A percentile compares a stretch with the other conserved stretches of the same genome.
These are phyloP conservation scores for Artemisia tridentata DNA, from an alignment of 129 eudicot species.

Conservation along the genomic window DNA sequence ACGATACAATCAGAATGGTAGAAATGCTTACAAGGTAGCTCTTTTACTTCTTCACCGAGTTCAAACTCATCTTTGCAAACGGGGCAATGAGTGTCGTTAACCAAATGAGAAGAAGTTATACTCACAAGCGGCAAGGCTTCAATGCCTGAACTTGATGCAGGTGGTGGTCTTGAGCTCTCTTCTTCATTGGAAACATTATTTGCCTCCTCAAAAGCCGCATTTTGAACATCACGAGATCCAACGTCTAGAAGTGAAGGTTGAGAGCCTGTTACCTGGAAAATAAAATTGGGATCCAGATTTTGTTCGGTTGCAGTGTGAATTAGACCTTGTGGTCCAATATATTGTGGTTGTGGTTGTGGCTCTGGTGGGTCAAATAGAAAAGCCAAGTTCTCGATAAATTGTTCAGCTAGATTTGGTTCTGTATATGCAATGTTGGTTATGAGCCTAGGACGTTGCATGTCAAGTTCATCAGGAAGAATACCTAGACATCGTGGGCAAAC, in stretches of 20 bases:
- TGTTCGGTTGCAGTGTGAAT: slow-evolving; percentile 26
- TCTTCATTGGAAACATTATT: slow-evolving; percentile 24
- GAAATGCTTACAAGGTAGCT: slow-evolving; percentile 72
- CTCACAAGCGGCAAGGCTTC: slow-evolving; percentile 45
- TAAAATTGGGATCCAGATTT: slow-evolving; percentile 30
- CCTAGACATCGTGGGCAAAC: slow-evolving; percentile 64
- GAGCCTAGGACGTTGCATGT: slow-evolving; percentile 46
- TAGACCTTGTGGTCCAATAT: slow-evolving; percentile 21
- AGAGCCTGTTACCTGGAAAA: slow-evolving; percentile 47
- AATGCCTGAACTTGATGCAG: slow-evolving; percentile 39
- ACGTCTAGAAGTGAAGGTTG: slow-evolving; percentile 17
- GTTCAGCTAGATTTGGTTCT: slow-evolving; percentile 43
- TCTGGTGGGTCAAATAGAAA: slow-evolving; percentile 49
- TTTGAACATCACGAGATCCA: slow-evolving; percentile 21
- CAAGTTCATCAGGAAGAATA: slow-evolving; percentile 54
- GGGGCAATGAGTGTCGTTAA: slow-evolving; percentile 55
- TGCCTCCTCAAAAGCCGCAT: slow-evolving; percentile 14
- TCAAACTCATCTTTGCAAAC: slow-evolving; percentile 78
- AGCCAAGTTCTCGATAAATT: slow-evolving; percentile 45
- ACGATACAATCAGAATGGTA: slow-evolving; percentile 69
- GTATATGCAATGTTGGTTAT: slow-evolving; percentile 28
- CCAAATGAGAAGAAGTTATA: slow-evolving; percentile 42
- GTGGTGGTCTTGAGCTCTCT: slow-evolving; percentile 39
- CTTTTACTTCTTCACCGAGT: slow-evolving; percentile 52
- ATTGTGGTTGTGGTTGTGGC: slow-evolving; percentile 26